Conservation (phyloP, 2,329 filamentous ascomycete species). For the Fusarium torreyae region DNA sequence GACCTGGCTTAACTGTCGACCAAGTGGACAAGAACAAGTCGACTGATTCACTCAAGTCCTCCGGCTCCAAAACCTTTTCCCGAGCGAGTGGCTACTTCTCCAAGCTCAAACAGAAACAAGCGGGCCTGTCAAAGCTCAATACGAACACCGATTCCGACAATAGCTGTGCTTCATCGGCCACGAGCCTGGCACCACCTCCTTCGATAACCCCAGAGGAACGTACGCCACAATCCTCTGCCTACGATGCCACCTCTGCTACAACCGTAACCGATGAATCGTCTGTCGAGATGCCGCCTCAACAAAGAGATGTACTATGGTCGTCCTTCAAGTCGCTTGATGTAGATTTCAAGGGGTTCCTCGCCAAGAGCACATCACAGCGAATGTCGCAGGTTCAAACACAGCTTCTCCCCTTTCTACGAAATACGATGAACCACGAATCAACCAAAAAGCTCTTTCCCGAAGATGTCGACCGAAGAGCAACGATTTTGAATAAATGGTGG, state of each 20-base stretch:
- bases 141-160: constrained; percentile 58
- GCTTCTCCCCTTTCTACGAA: constrained; percentile 83
- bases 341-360: constrained; percentile 71
- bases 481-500: constrained; percentile 94
- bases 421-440: constrained; percentile 77
- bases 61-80: constrained; percentile 57
- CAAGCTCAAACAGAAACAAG: constrained; percentile 64
- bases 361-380: constrained; percentile 80
- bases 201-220: constrained; percentile 56
- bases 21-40: constrained; percentile 45
- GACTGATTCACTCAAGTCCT: constrained; percentile 56
- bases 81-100: constrained; percentile 66
- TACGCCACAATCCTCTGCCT: constrained; percentile 58
- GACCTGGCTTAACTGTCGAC: constrained; percentile 50
- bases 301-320: constrained; percentile 69
- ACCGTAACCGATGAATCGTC: constrained; percentile 62
- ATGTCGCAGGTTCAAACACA: constrained; percentile 80
- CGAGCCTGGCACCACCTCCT: constrained; percentile 61
- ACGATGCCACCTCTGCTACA: constrained; percentile 57
- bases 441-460: constrained; percentile 77
- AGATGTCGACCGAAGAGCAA: constrained; percentile 84
- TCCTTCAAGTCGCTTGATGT: constrained; percentile 69
- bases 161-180: constrained; percentile 64
- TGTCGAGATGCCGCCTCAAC: constrained; percentile 59
- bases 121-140: constrained; percentile 57